Evolutionary conservation across 345 rosid species (phyloP).

Genomic region (Euphorbia tirucalli): DNA sequence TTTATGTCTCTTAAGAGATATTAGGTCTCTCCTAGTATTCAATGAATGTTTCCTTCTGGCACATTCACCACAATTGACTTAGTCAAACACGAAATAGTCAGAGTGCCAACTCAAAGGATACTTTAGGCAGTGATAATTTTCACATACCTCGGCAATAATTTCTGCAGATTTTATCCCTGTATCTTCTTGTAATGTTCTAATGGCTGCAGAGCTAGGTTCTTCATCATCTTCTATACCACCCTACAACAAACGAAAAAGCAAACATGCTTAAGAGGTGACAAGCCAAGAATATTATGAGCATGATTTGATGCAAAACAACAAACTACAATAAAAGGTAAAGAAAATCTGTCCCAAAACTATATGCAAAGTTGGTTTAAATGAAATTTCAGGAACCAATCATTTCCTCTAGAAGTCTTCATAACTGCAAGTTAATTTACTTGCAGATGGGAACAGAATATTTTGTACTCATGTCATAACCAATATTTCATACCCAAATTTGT

Average conservation of each 20-base stretch:
- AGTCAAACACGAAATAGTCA: neutral
- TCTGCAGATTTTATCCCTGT: conserved; percentile 89
- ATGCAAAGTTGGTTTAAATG: neutral
- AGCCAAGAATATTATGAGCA: neutral
- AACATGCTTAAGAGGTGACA: conserved; percentile 7
- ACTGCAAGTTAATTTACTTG: neutral
- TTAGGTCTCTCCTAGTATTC: neutral
- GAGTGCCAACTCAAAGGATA: neutral
- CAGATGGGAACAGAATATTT: neutral
- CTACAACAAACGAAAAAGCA: conserved; percentile 35
- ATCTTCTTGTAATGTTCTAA: conserved; percentile 82
- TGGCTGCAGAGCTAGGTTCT: conserved; percentile 86
- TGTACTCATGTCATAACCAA: neutral
- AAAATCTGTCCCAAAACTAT: neutral
- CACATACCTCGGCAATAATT: conserved; percentile 71
- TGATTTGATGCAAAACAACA: neutral
- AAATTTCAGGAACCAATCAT: neutral
- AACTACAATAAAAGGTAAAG: neutral
- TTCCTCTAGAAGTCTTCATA: neutral
- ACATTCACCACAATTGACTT: neutral
- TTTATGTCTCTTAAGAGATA: neutral
- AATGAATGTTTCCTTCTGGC: neutral
- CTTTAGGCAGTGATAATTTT: neutral
- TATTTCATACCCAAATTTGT: neutral
- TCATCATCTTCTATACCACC: conserved; percentile 95